Base-by-base conservation (phyloP, 768 basidiomycete genomes). In the Lentinus tigrinus region DNA sequence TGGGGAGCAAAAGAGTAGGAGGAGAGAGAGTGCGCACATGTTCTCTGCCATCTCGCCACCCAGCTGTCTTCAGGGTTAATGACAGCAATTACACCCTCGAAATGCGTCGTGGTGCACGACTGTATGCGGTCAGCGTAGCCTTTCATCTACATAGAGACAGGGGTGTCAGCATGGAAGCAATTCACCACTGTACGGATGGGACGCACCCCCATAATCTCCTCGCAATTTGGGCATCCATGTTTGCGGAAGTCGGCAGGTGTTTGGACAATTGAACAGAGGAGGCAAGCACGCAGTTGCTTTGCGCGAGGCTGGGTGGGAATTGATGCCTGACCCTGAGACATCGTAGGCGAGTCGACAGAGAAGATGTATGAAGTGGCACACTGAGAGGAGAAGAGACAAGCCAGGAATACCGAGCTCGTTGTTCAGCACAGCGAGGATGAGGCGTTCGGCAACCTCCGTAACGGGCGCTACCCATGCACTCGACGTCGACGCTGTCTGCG, bases 41-140 rank as follows among this genome's bases (percentile, higher is more conserved):
- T 93, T 70, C 96, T 77, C 73, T 99, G 95, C 95, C 95, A 99
- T 64, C 91, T 83, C 7, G 92, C 91, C 6, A 98, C 95, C 97
- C 97, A 99, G 70, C 92, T 94, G 47, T 81, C 81, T 64, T 91
- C 87, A 2, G 95, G 89, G 66, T 91, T 85, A 43, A 94, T 85
- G 47, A 94, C 84, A 0, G 95, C 85, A 62, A 98, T 91, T 38
- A 93, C 80, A 13, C 97, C 97, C 64, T 98, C 96, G 64, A 91
- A 99, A 63, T 91, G 87, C 1, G 90, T 86, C 24, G 94, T 95
- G 10, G 96, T 99, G 72, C 95, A 98, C 47, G 83, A 79, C 11
- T 82, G 73, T 28, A 98, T 90, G 21, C 92, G 82, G 60, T 98
- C 97, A 6, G 83, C 78, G 50, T 85, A 89, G 21, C 88, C 88